Percentiles rank a stretch among this genome's conserved stretches.
Conservation (phyloP, 169 alveolate genomes). For the Cryptosporidium felis region DNA sequence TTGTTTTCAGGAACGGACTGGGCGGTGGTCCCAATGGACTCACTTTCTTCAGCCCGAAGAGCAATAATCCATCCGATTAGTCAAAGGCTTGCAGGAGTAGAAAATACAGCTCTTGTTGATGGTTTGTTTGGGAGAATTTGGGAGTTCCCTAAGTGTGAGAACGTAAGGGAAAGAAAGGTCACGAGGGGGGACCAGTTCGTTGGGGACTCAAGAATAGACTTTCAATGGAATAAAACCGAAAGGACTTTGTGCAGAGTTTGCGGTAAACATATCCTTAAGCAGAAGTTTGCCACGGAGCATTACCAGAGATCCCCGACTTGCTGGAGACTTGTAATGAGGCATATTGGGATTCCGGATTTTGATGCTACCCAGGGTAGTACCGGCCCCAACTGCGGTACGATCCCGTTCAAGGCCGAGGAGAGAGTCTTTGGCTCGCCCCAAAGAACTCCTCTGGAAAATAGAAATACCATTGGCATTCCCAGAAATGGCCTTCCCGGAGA, state of each 20-base stretch:
- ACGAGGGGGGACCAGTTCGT: slow-evolving; percentile 79
- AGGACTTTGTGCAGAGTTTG: slow-evolving; percentile 77
- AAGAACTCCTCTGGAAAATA: neutral
- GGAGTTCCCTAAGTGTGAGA: slow-evolving; percentile 78
- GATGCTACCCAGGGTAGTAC: slow-evolving; percentile 1
- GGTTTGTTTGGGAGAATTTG: slow-evolving; percentile 78
- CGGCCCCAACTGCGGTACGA: neutral
- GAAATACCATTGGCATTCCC: too few species aligned
- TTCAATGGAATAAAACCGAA: slow-evolving; percentile 77
- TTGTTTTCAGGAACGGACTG: slow-evolving; percentile 67
- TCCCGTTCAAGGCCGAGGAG: neutral
- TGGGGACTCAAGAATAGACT: slow-evolving; percentile 77
- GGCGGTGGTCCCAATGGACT: slow-evolving; percentile 66
- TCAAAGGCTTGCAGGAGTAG: slow-evolving; percentile 77
- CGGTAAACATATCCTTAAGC: slow-evolving; percentile 77
- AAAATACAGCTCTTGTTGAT: slow-evolving; percentile 75
- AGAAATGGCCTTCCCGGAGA: too few species aligned
- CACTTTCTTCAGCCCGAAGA: slow-evolving; percentile 57
- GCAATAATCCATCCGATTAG: slow-evolving; percentile 75
- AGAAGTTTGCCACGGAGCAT: slow-evolving; percentile 78
- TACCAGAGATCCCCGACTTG: slow-evolving; percentile 75
- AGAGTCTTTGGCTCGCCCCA: neutral
- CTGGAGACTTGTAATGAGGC: slow-evolving; percentile 67
- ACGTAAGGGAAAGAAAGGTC: slow-evolving; percentile 76
- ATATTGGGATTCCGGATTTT: slow-evolving; percentile 60